A percentile compares a stretch with the other conserved stretches of the same genome.
These are phyloP conservation scores for Lasiosphaeria miniovina DNA, from an alignment of 495 filamentous ascomycete species.

Conservation along the genomic window DNA sequence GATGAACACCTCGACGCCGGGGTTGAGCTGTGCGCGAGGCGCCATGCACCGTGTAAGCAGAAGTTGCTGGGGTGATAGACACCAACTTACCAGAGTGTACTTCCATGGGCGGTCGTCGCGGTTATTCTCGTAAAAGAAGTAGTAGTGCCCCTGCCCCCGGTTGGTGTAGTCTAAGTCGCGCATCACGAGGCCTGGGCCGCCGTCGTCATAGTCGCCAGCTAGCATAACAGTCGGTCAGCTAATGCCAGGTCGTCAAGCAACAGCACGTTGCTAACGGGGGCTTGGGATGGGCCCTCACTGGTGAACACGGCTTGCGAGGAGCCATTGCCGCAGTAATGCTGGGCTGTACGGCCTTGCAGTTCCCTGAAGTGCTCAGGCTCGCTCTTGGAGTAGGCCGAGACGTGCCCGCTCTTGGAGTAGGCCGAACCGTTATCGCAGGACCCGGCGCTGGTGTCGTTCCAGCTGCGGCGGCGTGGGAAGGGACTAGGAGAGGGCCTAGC, in stretches of 20 bases:
- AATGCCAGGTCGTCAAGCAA: too few species aligned
- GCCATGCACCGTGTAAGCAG: background rate
- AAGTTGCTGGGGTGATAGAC: background rate
- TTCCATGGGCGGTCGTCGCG: conserved; percentile 25
- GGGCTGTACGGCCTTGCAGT: background rate
- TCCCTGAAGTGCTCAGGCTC: background rate
- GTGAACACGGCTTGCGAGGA: background rate
- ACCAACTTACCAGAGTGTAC: conserved; percentile 16
- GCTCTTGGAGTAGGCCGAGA: background rate
- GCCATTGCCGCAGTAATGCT: background rate
- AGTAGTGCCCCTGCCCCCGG: conserved; percentile 14
- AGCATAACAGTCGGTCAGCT: background rate
- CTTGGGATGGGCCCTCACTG: background rate
- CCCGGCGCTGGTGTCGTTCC: background rate
- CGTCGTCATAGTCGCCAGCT: conserved; percentile 15
- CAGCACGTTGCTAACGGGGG: too few species aligned
- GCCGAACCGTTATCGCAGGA: background rate
- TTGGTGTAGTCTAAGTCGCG: conserved; percentile 16
- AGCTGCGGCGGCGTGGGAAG: background rate
- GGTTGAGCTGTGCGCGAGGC: conserved; percentile 10
- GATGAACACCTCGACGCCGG: conserved; percentile 20
- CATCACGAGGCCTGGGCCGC: conserved; percentile 15
- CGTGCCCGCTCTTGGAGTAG: background rate
- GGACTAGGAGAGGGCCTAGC: background rate
- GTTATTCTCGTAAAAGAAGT: conserved; percentile 25